Conservation (phyloP, 352 stramenopile genomes). For the Phytophthora cajani region DNA sequence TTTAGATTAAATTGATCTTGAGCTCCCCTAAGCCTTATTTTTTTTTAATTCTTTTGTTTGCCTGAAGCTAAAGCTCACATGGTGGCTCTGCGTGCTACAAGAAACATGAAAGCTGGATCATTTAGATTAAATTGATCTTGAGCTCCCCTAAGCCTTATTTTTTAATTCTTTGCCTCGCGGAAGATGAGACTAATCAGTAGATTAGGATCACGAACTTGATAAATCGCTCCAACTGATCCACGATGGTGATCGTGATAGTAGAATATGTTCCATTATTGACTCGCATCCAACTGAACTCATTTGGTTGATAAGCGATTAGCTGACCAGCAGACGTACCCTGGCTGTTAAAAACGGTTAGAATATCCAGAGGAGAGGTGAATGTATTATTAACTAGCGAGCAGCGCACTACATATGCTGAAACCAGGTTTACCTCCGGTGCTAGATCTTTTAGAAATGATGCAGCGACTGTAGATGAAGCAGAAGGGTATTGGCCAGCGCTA, state of each 20-base stretch:
- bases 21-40: neutral
- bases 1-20: no score
- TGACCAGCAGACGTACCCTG: neutral
- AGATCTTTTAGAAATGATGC: neutral
- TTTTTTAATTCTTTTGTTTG: no score
- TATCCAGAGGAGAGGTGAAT: neutral
- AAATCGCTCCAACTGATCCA: slow-evolving; percentile 13
- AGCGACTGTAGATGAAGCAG: neutral
- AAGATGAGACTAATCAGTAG: slow-evolving; percentile 14
- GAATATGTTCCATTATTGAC: neutral
- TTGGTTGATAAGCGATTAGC: slow-evolving; percentile 2
- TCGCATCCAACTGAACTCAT: slow-evolving; percentile 7
- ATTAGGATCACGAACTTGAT: slow-evolving; percentile 2
- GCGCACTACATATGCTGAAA: slow-evolving; percentile 5
- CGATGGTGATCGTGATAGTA: slow-evolving; percentile 5
- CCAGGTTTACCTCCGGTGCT: slow-evolving; percentile 4
- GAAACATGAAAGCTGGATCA: no score
- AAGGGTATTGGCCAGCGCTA: slow-evolving; percentile 3
- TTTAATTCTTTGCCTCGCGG: neutral
- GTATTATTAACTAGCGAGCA: slow-evolving; percentile 13
- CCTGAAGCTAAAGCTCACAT: slow-evolving; percentile 9
- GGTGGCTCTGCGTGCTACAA: neutral
- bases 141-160: neutral
- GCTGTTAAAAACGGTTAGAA: neutral
- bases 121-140: no score